These are phyloP conservation scores for Quercus parvula DNA, from an alignment of 306 rosid species.

Conservation along the genomic window DNA sequence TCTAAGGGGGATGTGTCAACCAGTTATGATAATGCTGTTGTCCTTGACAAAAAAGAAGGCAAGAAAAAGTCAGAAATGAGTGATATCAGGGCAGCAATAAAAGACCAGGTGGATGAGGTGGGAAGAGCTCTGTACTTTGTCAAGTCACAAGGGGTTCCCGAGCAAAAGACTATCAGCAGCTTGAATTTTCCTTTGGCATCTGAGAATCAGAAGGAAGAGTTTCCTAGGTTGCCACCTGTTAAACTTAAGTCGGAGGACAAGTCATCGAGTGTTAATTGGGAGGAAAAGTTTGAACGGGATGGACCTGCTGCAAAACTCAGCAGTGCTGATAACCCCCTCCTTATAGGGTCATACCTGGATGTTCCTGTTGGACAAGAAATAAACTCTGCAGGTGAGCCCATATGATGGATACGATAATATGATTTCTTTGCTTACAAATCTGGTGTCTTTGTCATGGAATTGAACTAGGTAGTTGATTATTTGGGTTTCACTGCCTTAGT, in stretches of 20 bases:
- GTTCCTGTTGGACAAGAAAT: slow-evolving; percentile 95
- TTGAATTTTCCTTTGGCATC: slow-evolving; percentile 51
- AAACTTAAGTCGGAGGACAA: slow-evolving; percentile 87
- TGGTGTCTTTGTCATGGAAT: slow-evolving; percentile 3
- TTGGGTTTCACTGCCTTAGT: not conserved
- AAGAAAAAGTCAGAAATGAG: slow-evolving; percentile 49
- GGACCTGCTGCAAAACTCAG: slow-evolving; percentile 46
- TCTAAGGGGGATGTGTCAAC: slow-evolving; percentile 54
- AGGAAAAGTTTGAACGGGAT: slow-evolving; percentile 75
- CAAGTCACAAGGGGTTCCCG: slow-evolving; percentile 64
- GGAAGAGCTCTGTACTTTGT: slow-evolving; percentile 73
- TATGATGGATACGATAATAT: slow-evolving; percentile 9
- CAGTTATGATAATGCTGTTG: slow-evolving; percentile 40
- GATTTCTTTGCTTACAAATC: slow-evolving; percentile 5
- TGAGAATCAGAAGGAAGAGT: slow-evolving; percentile 78
- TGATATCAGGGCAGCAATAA: slow-evolving; percentile 59
- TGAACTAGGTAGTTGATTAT: slow-evolving; percentile 4
- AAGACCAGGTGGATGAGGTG: slow-evolving; percentile 86
- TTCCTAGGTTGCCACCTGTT: slow-evolving; percentile 92
- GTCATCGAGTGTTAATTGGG: slow-evolving; percentile 63
- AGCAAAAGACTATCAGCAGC: slow-evolving; percentile 46
- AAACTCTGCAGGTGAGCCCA: slow-evolving; percentile 64
- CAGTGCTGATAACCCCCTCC: slow-evolving; percentile 50
- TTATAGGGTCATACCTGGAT: slow-evolving; percentile 80
- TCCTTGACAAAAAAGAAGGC: slow-evolving; percentile 62